A percentile compares a stretch with the other conserved stretches of the same genome.
Evolutionary conservation across 2,329 filamentous ascomycete genomes (phyloP).

Genomic region (Ophiostoma tasmaniense): DNA sequence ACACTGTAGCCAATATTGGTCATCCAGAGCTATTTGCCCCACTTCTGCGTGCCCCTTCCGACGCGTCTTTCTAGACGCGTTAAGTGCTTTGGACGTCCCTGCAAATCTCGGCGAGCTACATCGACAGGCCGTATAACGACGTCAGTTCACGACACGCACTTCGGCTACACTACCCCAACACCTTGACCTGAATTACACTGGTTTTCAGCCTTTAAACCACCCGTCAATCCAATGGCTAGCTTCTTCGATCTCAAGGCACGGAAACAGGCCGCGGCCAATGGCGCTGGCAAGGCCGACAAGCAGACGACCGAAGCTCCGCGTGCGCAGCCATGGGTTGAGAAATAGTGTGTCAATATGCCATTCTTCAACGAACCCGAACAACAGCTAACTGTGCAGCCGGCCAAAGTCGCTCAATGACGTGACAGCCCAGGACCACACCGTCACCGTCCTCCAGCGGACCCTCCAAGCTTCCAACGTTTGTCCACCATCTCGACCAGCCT

Average conservation of each 20-base stretch:
- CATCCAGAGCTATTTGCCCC: background rate
- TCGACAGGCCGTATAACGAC: background rate
- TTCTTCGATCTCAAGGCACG: constrained; percentile 96
- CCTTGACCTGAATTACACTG: background rate
- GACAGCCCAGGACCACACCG: constrained; percentile 93
- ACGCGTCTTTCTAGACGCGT: constrained; percentile 19
- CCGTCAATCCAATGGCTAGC: constrained; percentile 56
- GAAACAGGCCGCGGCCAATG: constrained; percentile 63
- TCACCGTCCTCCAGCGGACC: constrained; percentile 83
- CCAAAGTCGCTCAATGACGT: constrained; percentile 93
- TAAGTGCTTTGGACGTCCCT: constrained; percentile 15
- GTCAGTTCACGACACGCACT: background rate
- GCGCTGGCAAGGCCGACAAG: constrained; percentile 54
- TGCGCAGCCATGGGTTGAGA: constrained; percentile 94
- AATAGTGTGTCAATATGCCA: constrained; percentile 60
- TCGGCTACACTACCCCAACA: background rate
- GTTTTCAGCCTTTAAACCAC: background rate
- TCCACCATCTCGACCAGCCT: background rate
- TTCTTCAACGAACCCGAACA: background rate
- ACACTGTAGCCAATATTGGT: background rate
- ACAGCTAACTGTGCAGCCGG: constrained; percentile 52
- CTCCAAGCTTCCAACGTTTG: constrained; percentile 83
- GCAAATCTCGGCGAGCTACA: constrained; percentile 3
- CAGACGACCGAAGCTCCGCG: constrained; percentile 54
- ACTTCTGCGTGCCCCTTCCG: background rate